phyloP scores from a whole-genome alignment of 2,329 filamentous ascomycete genomes.

The Trichophyton simii region DNA sequence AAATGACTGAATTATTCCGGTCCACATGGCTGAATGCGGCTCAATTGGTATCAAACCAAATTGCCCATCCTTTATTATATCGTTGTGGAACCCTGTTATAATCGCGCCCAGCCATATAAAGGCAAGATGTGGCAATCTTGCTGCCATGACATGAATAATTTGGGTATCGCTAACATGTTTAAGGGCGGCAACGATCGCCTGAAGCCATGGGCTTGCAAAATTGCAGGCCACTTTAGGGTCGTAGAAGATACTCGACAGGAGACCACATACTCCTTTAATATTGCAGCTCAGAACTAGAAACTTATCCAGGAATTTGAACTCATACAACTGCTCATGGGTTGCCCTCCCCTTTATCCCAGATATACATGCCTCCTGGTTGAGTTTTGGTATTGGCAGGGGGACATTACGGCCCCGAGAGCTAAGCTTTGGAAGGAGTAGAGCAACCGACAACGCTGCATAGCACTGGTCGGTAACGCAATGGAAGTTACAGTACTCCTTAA shows the following conservation, averaged over 20 bases:
- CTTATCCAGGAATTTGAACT: not conserved
- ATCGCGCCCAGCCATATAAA: not conserved
- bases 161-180: not conserved
- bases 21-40: not conserved
- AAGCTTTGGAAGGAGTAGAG: conserved; percentile 15
- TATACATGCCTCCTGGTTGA: not conserved
- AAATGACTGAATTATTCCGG: not conserved
- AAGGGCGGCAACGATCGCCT: not conserved
- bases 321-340: not conserved
- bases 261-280: not conserved
- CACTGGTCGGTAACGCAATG: conserved; percentile 16
- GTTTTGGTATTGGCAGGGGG: not conserved
- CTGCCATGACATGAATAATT: not conserved
- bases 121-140: not conserved
- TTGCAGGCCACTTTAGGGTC: not conserved
- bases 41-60: not conserved
- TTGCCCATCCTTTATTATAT: not conserved
- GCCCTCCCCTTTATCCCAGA: not conserved
- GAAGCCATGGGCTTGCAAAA: not conserved
- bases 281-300: not conserved
- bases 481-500: conserved; percentile 15
- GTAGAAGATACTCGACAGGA: not conserved
- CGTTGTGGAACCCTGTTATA: not conserved
- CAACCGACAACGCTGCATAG: conserved; percentile 17
- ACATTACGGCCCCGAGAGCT: not conserved